Evolutionary conservation across 1,284 basidiomycete species (phyloP).

Genomic region (Schizophyllum amplum): DNA sequence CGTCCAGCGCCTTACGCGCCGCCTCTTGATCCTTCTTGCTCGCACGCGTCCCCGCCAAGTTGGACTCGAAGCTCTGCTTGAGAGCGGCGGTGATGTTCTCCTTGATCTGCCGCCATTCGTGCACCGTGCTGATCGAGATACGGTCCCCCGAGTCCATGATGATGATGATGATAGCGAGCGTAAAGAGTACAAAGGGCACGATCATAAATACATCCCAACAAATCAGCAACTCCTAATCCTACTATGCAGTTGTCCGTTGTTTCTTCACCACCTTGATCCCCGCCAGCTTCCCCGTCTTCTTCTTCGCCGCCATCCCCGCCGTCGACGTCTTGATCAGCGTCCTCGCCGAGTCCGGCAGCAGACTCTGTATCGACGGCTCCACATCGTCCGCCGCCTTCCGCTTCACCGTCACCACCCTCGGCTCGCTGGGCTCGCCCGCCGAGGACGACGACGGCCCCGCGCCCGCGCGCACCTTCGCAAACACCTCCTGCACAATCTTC

Average conservation of each 20-base stretch:
- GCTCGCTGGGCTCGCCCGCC: constrained; percentile 19
- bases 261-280: constrained; percentile 75
- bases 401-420: constrained; percentile 62
- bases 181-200: background rate
- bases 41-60: constrained; percentile 18
- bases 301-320: constrained; percentile 31
- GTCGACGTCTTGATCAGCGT: constrained; percentile 51
- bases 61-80: constrained; percentile 33
- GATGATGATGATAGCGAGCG: background rate
- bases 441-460: constrained; percentile 22
- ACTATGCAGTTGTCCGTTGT: background rate
- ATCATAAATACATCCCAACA: background rate
- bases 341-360: constrained; percentile 69
- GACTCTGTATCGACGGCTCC: constrained; percentile 63
- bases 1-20: constrained; percentile 38
- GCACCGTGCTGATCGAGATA: constrained; percentile 52
- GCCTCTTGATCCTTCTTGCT: constrained; percentile 30
- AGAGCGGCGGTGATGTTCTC: constrained; percentile 39
- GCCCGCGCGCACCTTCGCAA: constrained; percentile 51
- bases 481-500: constrained; percentile 77
- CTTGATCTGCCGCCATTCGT: constrained; percentile 55
- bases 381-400: constrained; percentile 59
- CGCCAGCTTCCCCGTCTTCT: constrained; percentile 62
- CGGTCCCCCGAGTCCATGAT: constrained; percentile 20
- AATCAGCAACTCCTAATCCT: background rate